Conservation (phyloP, 2,329 filamentous ascomycete genomes). For the Tolypocladium ophioglossoides region DNA sequence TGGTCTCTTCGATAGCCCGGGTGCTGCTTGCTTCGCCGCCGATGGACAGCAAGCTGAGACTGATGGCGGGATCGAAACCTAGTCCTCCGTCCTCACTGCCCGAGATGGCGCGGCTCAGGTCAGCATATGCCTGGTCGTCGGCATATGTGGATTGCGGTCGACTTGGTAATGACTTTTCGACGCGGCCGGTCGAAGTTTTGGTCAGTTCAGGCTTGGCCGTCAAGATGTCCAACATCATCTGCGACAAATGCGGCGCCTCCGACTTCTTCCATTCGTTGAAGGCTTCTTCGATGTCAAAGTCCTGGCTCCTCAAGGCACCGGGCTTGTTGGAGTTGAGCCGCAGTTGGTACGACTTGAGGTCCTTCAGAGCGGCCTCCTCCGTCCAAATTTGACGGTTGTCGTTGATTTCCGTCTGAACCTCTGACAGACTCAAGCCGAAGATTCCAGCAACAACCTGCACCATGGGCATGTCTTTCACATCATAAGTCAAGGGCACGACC, state of each 20-base stretch:
- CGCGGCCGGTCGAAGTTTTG: conserved; percentile 55
- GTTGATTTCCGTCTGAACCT: conserved; percentile 82
- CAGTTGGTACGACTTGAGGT: conserved; percentile 89
- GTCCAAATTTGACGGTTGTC: conserved; percentile 75
- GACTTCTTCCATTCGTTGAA: conserved; percentile 85
- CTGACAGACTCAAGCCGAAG: conserved; percentile 68
- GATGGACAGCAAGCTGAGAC: conserved; percentile 55
- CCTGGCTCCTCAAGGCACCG: conserved; percentile 67
- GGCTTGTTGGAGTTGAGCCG: conserved; percentile 71
- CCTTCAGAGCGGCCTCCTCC: conserved; percentile 78
- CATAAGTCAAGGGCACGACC: conserved; percentile 72
- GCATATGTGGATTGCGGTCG: conserved; percentile 32
- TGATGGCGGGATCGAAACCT: conserved; percentile 55
- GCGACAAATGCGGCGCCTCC: conserved; percentile 78
- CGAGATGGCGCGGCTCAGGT: conserved; percentile 40
- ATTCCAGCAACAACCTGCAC: conserved; percentile 80
- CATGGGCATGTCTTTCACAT: conserved; percentile 94
- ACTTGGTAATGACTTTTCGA: conserved; percentile 47
- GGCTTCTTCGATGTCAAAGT: conserved; percentile 83
- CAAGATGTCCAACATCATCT: conserved; percentile 87
- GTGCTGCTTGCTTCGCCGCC: conserved; percentile 41
- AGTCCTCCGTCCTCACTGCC: conserved; percentile 30
- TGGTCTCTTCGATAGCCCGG: conserved; percentile 47
- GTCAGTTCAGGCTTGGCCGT: conserved; percentile 77
- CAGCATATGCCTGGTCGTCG: conserved; percentile 41